phyloP scores from a whole-genome alignment of 2,329 filamentous ascomycete species.

The Neurospora sp. region DNA sequence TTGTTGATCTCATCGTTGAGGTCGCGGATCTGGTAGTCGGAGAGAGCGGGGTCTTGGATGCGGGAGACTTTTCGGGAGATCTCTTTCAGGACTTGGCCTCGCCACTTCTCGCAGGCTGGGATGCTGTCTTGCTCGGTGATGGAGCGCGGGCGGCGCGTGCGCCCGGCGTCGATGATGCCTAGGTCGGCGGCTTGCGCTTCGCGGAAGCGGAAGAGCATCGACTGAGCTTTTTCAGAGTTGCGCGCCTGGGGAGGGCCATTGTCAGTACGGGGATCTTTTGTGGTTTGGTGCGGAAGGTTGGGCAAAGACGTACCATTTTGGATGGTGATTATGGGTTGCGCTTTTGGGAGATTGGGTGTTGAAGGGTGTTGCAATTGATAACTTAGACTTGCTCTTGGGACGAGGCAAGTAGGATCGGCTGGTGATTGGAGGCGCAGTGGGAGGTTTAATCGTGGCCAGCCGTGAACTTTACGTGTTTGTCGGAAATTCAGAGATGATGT shows the following conservation, averaged over 20 bases:
- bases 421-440: neutral
- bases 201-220: conserved; percentile 99
- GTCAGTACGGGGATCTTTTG: conserved; percentile 3
- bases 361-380: neutral
- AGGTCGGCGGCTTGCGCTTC: conserved; percentile 93
- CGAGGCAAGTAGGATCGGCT: neutral
- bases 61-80: conserved; percentile 93
- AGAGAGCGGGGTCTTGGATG: conserved; percentile 86
- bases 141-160: conserved; percentile 78
- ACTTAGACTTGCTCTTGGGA: neutral
- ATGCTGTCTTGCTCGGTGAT: conserved; percentile 83
- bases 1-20: conserved; percentile 99
- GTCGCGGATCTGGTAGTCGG: conserved; percentile 93
- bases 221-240: conserved; percentile 97
- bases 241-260: conserved; percentile 53
- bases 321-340: neutral
- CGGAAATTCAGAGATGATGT: neutral
- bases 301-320: conserved; percentile 10
- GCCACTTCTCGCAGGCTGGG: conserved; percentile 91
- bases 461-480: neutral
- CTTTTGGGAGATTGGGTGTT: neutral
- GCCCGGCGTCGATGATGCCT: conserved; percentile 88
- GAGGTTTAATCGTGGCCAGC: neutral
- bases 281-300: neutral
- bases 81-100: conserved; percentile 92